Percentiles rank a stretch among this genome's conserved stretches.
phyloP scores from a whole-genome alignment of 2,329 filamentous ascomycete genomes.

The Botrytis paeoniae region DNA sequence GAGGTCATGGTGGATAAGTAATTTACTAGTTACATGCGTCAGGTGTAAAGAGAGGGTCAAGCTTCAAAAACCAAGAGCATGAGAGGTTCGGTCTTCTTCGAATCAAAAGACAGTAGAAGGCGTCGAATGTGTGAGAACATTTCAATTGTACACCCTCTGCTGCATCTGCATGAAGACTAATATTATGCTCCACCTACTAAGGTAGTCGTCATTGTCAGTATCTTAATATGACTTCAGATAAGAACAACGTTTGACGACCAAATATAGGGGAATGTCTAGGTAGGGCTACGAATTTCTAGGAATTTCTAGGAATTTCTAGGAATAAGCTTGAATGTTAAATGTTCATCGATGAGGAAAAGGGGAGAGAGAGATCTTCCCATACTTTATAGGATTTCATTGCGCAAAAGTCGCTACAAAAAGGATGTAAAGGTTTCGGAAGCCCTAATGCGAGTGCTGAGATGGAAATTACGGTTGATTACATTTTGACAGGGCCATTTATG shows the following conservation, averaged over 20 bases:
- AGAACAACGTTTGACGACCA: background rate
- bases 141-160: background rate
- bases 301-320: background rate
- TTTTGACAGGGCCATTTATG: constrained; percentile 8
- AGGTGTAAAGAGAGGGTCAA: constrained; percentile 1
- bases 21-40: constrained; percentile 5
- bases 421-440: constrained; percentile 4
- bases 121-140: background rate
- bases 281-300: background rate
- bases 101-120: constrained; percentile 2
- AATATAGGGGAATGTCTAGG: background rate
- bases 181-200: background rate
- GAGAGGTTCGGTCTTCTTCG: constrained; percentile 3
- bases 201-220: background rate
- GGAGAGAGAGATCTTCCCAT: background rate
- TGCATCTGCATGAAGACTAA: background rate
- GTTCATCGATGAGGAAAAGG: background rate
- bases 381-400: background rate
- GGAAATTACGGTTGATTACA: constrained; percentile 8
- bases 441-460: constrained; percentile 10
- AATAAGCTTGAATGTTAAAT: background rate
- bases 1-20: constrained; percentile 1
- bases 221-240: background rate
- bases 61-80: background rate
- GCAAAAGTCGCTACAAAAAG: background rate